phyloP scores from a whole-genome alignment of 495 filamentous ascomycete genomes.

The Talaromyces trachyspermus region DNA sequence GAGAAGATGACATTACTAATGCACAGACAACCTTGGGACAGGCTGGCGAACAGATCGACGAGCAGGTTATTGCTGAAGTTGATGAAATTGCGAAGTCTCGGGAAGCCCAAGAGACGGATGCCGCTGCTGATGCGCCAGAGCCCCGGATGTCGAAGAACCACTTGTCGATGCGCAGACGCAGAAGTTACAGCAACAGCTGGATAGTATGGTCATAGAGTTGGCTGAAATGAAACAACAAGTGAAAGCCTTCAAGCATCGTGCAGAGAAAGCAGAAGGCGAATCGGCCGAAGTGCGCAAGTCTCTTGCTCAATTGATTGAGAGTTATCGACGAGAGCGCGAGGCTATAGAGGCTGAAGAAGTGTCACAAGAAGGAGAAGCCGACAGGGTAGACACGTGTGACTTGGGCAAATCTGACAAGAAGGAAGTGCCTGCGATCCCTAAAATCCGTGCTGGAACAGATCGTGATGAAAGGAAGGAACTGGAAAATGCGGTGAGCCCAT shows the following conservation, averaged over 20 bases:
- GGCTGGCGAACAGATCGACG: conserved; percentile 26
- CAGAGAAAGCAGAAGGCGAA: conserved; percentile 74
- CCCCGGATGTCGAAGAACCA: conserved; percentile 19
- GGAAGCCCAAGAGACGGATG: conserved; percentile 9
- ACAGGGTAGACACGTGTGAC: conserved; percentile 5
- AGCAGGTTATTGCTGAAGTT: conserved; percentile 10
- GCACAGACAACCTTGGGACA: too few species aligned
- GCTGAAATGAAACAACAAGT: conserved; percentile 73
- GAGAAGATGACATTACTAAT: conserved; percentile 24
- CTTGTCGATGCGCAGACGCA: conserved; percentile 24
- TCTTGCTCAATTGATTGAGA: conserved; percentile 82
- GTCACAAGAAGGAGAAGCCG: neutral
- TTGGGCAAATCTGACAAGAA: conserved; percentile 15
- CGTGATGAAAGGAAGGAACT: conserved; percentile 22
- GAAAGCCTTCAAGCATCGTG: conserved; percentile 65
- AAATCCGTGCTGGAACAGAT: conserved; percentile 10
- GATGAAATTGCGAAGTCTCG: conserved; percentile 5
- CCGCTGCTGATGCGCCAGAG: conserved; percentile 19
- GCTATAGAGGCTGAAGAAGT: conserved; percentile 9
- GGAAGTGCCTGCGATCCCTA: neutral
- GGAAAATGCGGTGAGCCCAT: conserved; percentile 32
- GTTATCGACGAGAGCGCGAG: conserved; percentile 62
- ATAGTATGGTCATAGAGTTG: conserved; percentile 77
- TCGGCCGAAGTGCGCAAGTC: conserved; percentile 58
- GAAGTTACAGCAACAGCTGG: conserved; percentile 63